Evolutionary conservation across 805 yeast species (phyloP).

Genomic region (Cyberlindnera bimundalis): DNA sequence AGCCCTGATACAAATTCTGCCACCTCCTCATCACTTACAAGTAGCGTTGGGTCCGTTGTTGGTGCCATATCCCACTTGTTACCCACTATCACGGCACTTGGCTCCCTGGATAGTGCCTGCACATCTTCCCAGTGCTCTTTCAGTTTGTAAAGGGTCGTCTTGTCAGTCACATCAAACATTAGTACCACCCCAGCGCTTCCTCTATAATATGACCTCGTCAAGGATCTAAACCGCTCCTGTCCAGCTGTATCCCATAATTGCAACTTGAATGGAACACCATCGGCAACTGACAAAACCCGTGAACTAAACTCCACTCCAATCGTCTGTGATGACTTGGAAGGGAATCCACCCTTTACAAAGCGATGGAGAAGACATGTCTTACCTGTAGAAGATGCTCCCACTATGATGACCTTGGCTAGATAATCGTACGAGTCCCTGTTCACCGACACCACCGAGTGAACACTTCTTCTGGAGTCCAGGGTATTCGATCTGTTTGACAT

Average conservation of each 20-base stretch:
- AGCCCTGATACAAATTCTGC: conserved; percentile 29
- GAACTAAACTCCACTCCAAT: conserved; percentile 41
- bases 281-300: conserved; percentile 16
- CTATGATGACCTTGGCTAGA: conserved; percentile 38
- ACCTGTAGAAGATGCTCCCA: conserved; percentile 43
- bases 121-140: conserved; percentile 32
- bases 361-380: conserved; percentile 41
- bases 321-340: conserved; percentile 29
- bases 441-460: conserved; percentile 5
- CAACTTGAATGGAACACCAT: conserved; percentile 19
- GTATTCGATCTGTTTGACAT: too few relatives aligned
- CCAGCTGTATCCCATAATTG: conserved; percentile 40
- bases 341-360: conserved; percentile 29
- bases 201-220: conserved; percentile 37
- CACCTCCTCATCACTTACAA: conserved; percentile 33
- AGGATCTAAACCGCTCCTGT: conserved; percentile 35
- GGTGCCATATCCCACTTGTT: conserved; percentile 31
- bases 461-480: conserved; percentile 3
- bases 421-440: conserved; percentile 30
- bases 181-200: conserved; percentile 37
- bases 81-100: conserved; percentile 33
- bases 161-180: conserved; percentile 32
- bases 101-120: conserved; percentile 26
- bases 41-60: conserved; percentile 27
- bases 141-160: conserved; percentile 27